Conservation (phyloP, 2,329 filamentous ascomycete genomes). For the Fusarium keratoplasticum region DNA sequence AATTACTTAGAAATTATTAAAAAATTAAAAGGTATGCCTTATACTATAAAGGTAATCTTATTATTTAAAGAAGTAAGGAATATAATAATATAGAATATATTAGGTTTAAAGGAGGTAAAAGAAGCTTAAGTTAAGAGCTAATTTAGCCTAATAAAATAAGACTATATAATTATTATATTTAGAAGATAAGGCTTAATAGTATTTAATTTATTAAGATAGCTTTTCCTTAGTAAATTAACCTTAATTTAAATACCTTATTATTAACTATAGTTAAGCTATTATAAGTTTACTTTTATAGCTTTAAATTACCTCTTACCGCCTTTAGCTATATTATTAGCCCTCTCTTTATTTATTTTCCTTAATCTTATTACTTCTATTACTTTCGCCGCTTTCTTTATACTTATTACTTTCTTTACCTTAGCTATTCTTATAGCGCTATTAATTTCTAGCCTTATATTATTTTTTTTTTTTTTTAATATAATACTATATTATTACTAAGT, state of each 20-base stretch:
- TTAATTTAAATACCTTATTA: not conserved
- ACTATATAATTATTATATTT: not conserved
- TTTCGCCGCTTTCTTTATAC: not conserved
- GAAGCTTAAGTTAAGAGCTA: not conserved
- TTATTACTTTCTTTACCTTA: too few relatives aligned
- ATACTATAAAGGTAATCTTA: not conserved
- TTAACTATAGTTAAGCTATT: not conserved
- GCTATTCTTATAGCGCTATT: not conserved
- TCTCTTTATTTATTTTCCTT: not conserved
- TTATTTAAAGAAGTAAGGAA: not conserved
- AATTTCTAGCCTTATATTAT: not conserved
- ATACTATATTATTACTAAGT: too few relatives aligned
- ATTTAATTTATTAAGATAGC: not conserved
- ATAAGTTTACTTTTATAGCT: not conserved
- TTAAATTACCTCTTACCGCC: not conserved
- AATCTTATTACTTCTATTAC: not conserved
- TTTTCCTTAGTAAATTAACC: not conserved
- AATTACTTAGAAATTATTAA: not conserved
- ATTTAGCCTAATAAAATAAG: not conserved
- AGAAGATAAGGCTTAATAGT: not conserved
- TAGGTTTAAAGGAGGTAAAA: not conserved
- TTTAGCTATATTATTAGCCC: not conserved
- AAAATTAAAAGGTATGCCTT: not conserved
- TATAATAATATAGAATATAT: not conserved
- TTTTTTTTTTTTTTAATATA: too few relatives aligned